These are phyloP conservation scores for Lactifluus subvellereus DNA, from an alignment of 768 basidiomycete species.

Conservation along the genomic window DNA sequence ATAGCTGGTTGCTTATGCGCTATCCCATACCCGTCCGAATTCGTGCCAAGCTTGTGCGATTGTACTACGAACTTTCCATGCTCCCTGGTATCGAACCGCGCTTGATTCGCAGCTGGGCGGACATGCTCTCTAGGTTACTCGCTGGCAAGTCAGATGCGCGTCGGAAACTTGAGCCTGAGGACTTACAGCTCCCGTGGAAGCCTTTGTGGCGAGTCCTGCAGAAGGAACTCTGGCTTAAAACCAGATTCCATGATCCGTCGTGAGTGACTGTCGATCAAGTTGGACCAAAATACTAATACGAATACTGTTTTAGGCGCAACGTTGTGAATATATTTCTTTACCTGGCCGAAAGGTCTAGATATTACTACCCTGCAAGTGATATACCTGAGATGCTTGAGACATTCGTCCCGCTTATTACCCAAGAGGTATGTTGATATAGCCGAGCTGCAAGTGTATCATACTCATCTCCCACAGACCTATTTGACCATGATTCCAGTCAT, in stretches of 20 bases:
- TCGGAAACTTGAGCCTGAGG: constrained; percentile 59
- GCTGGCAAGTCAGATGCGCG: constrained; percentile 57
- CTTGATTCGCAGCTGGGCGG: constrained; percentile 67
- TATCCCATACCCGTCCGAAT: constrained; percentile 68
- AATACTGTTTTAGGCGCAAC: constrained; percentile 38
- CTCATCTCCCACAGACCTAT: constrained; percentile 42
- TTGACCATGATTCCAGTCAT: constrained; percentile 70
- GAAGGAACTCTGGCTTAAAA: constrained; percentile 72
- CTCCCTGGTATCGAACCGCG: constrained; percentile 72
- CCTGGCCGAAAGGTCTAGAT: constrained; percentile 64
- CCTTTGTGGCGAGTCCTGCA: constrained; percentile 71
- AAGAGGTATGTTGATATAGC: constrained; percentile 46
- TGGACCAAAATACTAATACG: constrained; percentile 5
- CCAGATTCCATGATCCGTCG: constrained; percentile 53
- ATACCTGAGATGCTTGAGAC: constrained; percentile 65
- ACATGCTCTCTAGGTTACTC: constrained; percentile 68
- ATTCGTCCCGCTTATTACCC: constrained; percentile 66
- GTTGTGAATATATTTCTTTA: constrained; percentile 66
- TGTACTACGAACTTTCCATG: constrained; percentile 77
- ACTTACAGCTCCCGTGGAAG: constrained; percentile 66
- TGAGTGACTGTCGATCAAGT: constrained; percentile 32
- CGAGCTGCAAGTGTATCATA: background rate
- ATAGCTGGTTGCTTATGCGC: constrained; percentile 75
- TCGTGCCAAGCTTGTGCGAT: constrained; percentile 63
- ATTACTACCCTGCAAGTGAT: constrained; percentile 61